These are phyloP conservation scores for Aspergillus intermedius DNA, from an alignment of 2,329 filamentous ascomycete species.

Conservation along the genomic window DNA sequence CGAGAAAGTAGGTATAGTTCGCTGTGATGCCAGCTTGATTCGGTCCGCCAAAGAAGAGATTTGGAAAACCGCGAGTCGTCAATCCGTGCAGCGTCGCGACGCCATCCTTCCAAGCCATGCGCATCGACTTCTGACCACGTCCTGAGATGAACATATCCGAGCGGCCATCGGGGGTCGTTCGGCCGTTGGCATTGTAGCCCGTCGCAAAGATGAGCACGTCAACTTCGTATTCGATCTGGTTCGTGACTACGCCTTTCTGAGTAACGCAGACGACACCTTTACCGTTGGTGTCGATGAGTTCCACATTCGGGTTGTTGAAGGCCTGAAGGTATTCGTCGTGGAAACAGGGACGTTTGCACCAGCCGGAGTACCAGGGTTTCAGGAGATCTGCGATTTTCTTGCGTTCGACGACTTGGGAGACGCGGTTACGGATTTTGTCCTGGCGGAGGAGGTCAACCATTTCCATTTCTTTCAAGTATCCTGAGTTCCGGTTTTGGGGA, in stretches of 20 bases:
- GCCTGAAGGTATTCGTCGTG: conserved; percentile 49
- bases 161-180: conserved; percentile 24
- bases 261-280: conserved; percentile 46
- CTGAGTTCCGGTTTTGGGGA: conserved; percentile 11
- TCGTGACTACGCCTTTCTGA: conserved; percentile 40
- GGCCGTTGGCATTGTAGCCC: conserved; percentile 31
- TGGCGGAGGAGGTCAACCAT: conserved; percentile 37
- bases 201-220: conserved; percentile 45
- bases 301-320: conserved; percentile 56
- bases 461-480: conserved; percentile 19
- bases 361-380: conserved; percentile 55
- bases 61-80: conserved; percentile 47
- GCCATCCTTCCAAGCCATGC: conserved; percentile 43
- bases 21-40: conserved; percentile 36
- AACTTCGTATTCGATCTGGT: conserved; percentile 39
- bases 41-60: conserved; percentile 46
- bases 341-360: conserved; percentile 60
- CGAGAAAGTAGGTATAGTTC: conserved; percentile 36
- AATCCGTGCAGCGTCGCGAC: conserved; percentile 50
- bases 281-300: conserved; percentile 54
- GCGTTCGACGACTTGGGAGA: conserved; percentile 50
- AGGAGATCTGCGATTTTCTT: conserved; percentile 46
- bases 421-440: conserved; percentile 42
- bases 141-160: conserved; percentile 39
- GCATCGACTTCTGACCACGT: conserved; percentile 39